Evolutionary conservation across 148 eudicot species (phyloP).

Genomic region (Polygonum maritimum): DNA sequence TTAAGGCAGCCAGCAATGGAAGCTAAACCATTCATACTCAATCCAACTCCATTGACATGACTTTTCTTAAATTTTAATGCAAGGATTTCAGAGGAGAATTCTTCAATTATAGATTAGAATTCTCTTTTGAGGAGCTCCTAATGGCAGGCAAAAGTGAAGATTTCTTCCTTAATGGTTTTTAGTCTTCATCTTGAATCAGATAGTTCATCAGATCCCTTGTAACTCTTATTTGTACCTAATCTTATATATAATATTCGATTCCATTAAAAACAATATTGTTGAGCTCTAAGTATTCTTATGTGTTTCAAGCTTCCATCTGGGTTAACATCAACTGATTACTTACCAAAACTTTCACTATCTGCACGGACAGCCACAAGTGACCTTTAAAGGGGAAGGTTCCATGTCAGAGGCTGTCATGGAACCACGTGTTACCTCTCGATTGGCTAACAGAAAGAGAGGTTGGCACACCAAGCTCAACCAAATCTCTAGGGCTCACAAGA

Average conservation of each 20-base stretch:
- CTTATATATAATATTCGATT: not conserved
- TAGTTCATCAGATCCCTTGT: not conserved
- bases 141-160: not conserved
- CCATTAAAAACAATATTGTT: not conserved
- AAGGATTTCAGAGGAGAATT: not conserved
- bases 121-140: not conserved
- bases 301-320: not conserved
- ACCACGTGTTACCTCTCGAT: not conserved
- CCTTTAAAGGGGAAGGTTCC: not conserved
- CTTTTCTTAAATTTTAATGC: not conserved
- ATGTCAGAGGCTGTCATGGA: conserved; percentile 5
- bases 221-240: conserved; percentile 1
- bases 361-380: conserved; percentile 6
- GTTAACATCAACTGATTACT: conserved; percentile 3
- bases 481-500: not conserved
- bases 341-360: conserved; percentile 8
- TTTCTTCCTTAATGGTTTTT: conserved; percentile 1
- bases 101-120: not conserved
- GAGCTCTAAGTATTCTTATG: not conserved
- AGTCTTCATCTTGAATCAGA: conserved; percentile 1
- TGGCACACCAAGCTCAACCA: not conserved
- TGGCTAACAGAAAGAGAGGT: not conserved
- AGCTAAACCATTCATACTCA: not conserved
- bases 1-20: not conserved
- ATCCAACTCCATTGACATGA: conserved; percentile 1